Evolutionary conservation across 306 rosid species (phyloP).

Genomic region (Prunus davidiana): DNA sequence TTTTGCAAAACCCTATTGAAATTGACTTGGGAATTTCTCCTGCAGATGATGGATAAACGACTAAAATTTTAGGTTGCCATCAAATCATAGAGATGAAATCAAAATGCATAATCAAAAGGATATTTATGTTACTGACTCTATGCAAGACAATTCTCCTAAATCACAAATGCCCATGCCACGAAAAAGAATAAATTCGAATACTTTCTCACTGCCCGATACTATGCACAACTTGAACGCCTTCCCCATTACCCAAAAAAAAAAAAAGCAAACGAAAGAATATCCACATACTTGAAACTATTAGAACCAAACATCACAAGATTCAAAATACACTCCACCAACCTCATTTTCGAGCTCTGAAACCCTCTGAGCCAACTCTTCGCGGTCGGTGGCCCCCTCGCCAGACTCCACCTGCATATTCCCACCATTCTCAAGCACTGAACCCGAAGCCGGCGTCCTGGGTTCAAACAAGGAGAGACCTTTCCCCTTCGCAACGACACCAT

Average conservation of each 20-base stretch:
- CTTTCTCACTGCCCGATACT: not conserved
- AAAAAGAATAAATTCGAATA: not conserved
- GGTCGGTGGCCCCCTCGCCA: slow-evolving; percentile 36
- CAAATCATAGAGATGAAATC: not conserved
- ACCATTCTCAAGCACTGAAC: slow-evolving; percentile 50
- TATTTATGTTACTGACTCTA: not conserved
- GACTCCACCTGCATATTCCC: slow-evolving; percentile 43
- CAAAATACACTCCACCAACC: slow-evolving; percentile 45
- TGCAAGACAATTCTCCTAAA: not conserved
- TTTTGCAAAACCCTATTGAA: not conserved
- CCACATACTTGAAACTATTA: not conserved
- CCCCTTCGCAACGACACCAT: slow-evolving; percentile 46
- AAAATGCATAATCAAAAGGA: not conserved
- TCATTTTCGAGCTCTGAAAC: slow-evolving; percentile 67
- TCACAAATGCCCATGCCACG: not conserved
- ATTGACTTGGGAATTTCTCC: not conserved
- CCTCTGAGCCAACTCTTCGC: slow-evolving; percentile 44
- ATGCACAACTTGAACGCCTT: not conserved
- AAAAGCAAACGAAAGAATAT: not conserved
- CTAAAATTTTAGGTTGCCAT: not conserved
- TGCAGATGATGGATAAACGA: not conserved
- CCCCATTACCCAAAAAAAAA: not conserved
- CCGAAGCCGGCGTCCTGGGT: slow-evolving; percentile 36
- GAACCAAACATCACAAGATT: not conserved
- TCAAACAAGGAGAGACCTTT: slow-evolving; percentile 47